A percentile compares a stretch with the other conserved stretches of the same genome.
Conservation (phyloP, 306 rosid species). For the Glycine soja region DNA sequence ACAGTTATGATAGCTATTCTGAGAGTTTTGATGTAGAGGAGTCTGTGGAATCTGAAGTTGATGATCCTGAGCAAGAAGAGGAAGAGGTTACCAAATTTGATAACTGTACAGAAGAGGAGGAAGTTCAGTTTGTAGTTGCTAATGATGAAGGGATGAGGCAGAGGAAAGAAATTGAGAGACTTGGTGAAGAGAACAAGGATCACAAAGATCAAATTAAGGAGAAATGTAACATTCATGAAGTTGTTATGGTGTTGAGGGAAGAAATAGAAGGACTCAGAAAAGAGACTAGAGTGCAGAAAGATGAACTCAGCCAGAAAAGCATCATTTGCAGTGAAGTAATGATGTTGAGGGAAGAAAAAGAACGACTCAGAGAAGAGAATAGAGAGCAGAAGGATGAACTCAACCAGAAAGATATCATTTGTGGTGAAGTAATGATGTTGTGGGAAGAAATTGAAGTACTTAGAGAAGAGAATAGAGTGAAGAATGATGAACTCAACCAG, state of each 20-base stretch:
- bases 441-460: too few relatives aligned
- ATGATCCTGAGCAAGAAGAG: conserved; percentile 76
- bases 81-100: conserved; percentile 42
- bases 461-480: too few relatives aligned
- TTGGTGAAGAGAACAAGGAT: conserved; percentile 57
- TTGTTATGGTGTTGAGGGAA: too few relatives aligned
- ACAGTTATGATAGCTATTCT: conserved; percentile 59
- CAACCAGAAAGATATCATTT: too few relatives aligned
- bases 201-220: conserved; percentile 51
- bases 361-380: too few relatives aligned
- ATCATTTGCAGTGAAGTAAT: too few relatives aligned
- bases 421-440: too few relatives aligned
- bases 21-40: conserved; percentile 67
- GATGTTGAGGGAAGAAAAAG: too few relatives aligned
- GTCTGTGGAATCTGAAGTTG: conserved; percentile 75
- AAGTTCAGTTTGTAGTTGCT: conserved; percentile 34
- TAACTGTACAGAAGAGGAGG: conserved; percentile 35
- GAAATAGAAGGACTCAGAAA: too few relatives aligned
- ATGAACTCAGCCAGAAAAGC: too few relatives aligned
- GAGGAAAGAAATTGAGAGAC: conserved; percentile 57
- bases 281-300: too few relatives aligned
- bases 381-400: too few relatives aligned
- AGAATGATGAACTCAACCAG: conserved; percentile 5
- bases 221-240: not conserved
- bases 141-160: conserved; percentile 56